phyloP scores from a whole-genome alignment of 495 filamentous ascomycete genomes.

The Talaromyces adpressus region DNA sequence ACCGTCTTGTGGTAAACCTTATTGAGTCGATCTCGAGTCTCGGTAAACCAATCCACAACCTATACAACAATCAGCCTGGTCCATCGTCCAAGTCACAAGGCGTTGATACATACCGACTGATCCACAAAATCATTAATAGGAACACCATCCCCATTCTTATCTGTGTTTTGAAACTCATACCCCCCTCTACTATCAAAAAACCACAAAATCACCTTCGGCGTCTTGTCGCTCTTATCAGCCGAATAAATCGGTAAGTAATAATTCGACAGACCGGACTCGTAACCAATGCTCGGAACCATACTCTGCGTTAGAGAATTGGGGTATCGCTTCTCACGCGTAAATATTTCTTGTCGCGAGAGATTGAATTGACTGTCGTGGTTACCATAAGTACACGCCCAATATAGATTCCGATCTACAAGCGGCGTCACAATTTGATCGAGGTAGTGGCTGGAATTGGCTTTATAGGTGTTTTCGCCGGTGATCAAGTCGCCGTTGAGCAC shows the following conservation, averaged over 20 bases:
- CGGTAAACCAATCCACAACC: constrained; percentile 56
- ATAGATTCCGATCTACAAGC: constrained; percentile 40
- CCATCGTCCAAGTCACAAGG: neutral
- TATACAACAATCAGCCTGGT: constrained; percentile 21
- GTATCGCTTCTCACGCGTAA: constrained; percentile 47
- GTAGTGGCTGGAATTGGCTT: constrained; percentile 51
- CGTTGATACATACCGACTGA: constrained; percentile 15
- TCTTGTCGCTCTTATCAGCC: constrained; percentile 18
- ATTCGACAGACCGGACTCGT: constrained; percentile 55
- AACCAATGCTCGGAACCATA: constrained; percentile 27
- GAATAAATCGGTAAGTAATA: constrained; percentile 55
- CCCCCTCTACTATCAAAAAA: constrained; percentile 72
- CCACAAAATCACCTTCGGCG: constrained; percentile 55
- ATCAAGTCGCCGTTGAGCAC: constrained; percentile 72
- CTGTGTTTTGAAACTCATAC: constrained; percentile 35
- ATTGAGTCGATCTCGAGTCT: constrained; percentile 37
- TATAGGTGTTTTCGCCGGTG: constrained; percentile 57
- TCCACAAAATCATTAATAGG: constrained; percentile 26
- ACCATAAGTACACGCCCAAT: constrained; percentile 66
- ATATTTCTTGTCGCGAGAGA: constrained; percentile 46
- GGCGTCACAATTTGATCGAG: constrained; percentile 55
- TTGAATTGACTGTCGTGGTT: constrained; percentile 66
- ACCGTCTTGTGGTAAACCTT: constrained; percentile 33
- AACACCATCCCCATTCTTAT: constrained; percentile 24
- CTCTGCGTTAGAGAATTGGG: constrained; percentile 46